These are phyloP conservation scores for Chaetothyriales sp. DNA, from an alignment of 2,329 filamentous ascomycete genomes.

Conservation along the genomic window DNA sequence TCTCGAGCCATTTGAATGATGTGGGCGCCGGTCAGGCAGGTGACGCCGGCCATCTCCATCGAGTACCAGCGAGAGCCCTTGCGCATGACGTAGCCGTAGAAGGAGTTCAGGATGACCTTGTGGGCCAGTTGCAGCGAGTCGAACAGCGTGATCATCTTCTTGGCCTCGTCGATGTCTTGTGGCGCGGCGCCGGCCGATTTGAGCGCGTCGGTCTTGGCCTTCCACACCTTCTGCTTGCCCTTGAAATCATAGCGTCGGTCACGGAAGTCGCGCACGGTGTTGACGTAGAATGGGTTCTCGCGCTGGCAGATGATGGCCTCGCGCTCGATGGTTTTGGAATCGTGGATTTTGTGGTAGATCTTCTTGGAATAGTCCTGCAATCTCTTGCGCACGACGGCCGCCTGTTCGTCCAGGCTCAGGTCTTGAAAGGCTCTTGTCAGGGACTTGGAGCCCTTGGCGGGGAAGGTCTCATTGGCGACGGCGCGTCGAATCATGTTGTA, in stretches of 20 bases:
- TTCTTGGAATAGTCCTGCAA: conserved; percentile 92
- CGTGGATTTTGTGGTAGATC: conserved; percentile 98
- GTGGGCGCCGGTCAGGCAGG: conserved; percentile 84
- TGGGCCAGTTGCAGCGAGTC: conserved; percentile 94
- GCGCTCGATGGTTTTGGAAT: conserved; percentile 77
- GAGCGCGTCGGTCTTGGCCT: conserved; percentile 79
- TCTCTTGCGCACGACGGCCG: conserved; percentile 66
- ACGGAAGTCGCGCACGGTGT: conserved; percentile 90
- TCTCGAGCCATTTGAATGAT: conserved; percentile 96
- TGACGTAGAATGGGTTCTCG: conserved; percentile 95
- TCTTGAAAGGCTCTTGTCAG: conserved; percentile 67
- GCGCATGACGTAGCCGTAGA: conserved; percentile 98
- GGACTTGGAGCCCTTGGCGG: conserved; percentile 58
- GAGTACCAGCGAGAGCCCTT: conserved; percentile 99
- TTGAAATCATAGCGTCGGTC: conserved; percentile 98
- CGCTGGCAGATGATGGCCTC: conserved; percentile 97
- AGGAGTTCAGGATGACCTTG: conserved; percentile 98
- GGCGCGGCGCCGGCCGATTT: conserved; percentile 67
- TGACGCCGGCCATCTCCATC: conserved; percentile 98
- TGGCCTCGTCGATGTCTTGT: conserved; percentile 75
- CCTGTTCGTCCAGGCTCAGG: conserved; percentile 68
- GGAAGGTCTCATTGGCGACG: conserved; percentile 83
- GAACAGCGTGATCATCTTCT: conserved; percentile 96
- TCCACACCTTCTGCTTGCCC: conserved; percentile 95
- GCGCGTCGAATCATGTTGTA: conserved; percentile 98